Conservation (phyloP, 108 stramenopile species). For the Aureococcus anophagefferens region DNA sequence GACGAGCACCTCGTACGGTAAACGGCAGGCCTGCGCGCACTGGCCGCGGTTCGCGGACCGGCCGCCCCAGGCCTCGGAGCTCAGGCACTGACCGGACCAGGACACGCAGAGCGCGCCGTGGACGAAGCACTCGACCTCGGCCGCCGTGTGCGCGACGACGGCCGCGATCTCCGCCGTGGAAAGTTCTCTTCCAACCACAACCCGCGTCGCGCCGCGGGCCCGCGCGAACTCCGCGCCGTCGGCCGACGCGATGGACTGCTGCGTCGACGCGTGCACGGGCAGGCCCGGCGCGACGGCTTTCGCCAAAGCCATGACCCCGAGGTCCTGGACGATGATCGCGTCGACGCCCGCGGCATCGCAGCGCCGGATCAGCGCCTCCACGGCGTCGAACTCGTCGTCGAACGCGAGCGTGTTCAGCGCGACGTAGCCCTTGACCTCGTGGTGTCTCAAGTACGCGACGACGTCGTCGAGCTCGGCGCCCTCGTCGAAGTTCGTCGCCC, state of each 20-base stretch:
- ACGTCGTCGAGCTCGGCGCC: constrained; percentile 40
- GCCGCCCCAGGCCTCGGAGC: constrained; percentile 59
- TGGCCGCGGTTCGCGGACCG: constrained; percentile 62
- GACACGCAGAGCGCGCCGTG: constrained; percentile 66
- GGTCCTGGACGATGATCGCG: constrained; percentile 64
- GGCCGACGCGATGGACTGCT: constrained; percentile 39
- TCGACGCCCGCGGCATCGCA: constrained; percentile 50
- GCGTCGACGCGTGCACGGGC: constrained; percentile 60
- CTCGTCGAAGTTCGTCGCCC: constrained; percentile 60
- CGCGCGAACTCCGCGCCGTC: constrained; percentile 2
- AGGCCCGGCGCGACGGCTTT: constrained; percentile 40
- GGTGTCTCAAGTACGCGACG: constrained; percentile 33
- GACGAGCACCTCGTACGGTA: constrained; percentile 59
- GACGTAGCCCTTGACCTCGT: constrained; percentile 54
- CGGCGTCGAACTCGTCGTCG: constrained; percentile 53
- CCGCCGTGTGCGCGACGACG: background rate
- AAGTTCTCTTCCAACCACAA: constrained; percentile 15
- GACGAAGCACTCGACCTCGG: constrained; percentile 59
- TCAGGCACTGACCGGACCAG: constrained; percentile 63
- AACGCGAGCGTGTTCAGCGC: constrained; percentile 59
- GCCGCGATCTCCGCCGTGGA: background rate
- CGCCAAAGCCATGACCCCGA: constrained; percentile 44
- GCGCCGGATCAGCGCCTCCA: constrained; percentile 36
- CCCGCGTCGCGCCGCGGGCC: background rate
- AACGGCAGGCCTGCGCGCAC: constrained; percentile 66